A percentile compares a stretch with the other conserved stretches of the same genome.
Evolutionary conservation across 2,329 filamentous ascomycete genomes (phyloP).

Genomic region (Dothistroma septosporum): DNA sequence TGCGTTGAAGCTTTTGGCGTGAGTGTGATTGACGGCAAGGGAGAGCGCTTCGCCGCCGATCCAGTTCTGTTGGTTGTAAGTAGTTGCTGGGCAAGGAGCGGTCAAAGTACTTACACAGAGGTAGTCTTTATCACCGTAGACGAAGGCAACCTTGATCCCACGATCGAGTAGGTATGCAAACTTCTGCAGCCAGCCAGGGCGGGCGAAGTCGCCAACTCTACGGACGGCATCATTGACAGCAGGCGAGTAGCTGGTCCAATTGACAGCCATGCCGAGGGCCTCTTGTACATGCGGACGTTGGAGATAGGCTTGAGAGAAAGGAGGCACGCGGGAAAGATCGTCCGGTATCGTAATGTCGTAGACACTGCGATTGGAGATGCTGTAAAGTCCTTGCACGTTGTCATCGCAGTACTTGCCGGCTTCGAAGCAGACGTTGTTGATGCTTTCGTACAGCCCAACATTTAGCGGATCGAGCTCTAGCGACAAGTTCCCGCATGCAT

Average conservation of each 20-base stretch:
- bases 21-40: conserved; percentile 45
- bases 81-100: background rate
- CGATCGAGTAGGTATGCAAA: conserved; percentile 35
- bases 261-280: conserved; percentile 55
- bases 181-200: conserved; percentile 47
- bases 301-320: conserved; percentile 44
- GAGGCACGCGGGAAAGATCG: conserved; percentile 46
- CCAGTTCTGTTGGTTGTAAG: conserved; percentile 41
- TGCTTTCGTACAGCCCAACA: conserved; percentile 27
- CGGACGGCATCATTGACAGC: conserved; percentile 41
- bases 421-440: conserved; percentile 42
- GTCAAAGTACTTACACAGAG: conserved; percentile 17
- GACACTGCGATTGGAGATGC: conserved; percentile 27
- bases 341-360: conserved; percentile 46
- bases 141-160: conserved; percentile 26
- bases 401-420: conserved; percentile 46
- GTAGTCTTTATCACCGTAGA: conserved; percentile 32
- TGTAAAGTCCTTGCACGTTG: conserved; percentile 17
- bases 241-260: conserved; percentile 45
- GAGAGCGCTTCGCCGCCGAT: conserved; percentile 52
- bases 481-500: conserved; percentile 5
- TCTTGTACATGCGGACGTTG: conserved; percentile 53
- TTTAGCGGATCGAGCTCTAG: conserved; percentile 39
- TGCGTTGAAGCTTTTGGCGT: conserved; percentile 41
- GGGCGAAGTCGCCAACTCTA: conserved; percentile 46